A percentile compares a stretch with the other conserved stretches of the same genome.
Evolutionary conservation across 2,329 filamentous ascomycete genomes (phyloP).

Genomic region (Hypoxylon sp.): DNA sequence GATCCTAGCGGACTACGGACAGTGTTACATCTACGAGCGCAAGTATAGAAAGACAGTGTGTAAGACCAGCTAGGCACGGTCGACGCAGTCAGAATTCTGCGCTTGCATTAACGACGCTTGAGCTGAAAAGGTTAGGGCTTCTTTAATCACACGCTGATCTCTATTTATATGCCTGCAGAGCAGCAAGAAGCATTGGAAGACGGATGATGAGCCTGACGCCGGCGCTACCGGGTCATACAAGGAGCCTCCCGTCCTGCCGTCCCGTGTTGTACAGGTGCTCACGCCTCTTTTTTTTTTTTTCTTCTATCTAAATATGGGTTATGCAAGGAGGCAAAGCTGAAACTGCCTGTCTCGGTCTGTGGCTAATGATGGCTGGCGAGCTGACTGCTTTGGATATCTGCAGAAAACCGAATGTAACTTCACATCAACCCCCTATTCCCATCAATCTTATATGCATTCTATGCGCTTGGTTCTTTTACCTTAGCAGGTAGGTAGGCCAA

Average conservation of each 20-base stretch:
- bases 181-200: neutral
- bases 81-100: slow-evolving; percentile 5
- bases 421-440: neutral
- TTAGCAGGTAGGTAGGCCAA: too few species aligned
- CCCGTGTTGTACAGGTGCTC: neutral
- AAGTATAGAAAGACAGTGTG: slow-evolving; percentile 13
- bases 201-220: neutral
- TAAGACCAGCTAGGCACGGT: neutral
- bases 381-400: neutral
- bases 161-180: slow-evolving; percentile 18
- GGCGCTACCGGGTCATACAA: slow-evolving; percentile 1
- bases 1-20: neutral
- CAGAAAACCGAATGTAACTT: slow-evolving; percentile 3
- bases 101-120: slow-evolving; percentile 20
- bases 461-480: slow-evolving; percentile 2
- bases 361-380: neutral
- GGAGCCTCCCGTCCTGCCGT: slow-evolving; percentile 4
- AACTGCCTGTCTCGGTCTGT: neutral
- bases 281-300: neutral
- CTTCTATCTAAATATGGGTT: neutral
- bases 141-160: slow-evolving; percentile 12
- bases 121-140: slow-evolving; percentile 24
- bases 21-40: neutral
- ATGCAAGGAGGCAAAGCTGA: slow-evolving; percentile 3
- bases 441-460: neutral